phyloP scores from a whole-genome alignment of 2,329 filamentous ascomycete species.

The Emericellopsis cladophorae region DNA sequence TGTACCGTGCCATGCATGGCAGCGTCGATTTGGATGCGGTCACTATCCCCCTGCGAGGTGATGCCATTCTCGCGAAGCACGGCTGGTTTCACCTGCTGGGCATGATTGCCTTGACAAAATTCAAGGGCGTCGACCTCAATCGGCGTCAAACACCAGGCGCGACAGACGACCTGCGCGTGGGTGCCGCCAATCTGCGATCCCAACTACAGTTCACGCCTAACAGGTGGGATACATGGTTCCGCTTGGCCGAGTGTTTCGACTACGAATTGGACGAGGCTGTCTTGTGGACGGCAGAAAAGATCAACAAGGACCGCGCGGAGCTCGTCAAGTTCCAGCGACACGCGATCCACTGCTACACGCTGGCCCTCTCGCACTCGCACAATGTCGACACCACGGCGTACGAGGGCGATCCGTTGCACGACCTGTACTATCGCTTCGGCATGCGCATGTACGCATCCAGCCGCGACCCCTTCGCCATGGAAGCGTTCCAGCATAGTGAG shows the following conservation, averaged over 20 bases:
- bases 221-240: conserved; percentile 85
- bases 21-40: conserved; percentile 62
- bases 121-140: conserved; percentile 54
- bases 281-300: conserved; percentile 80
- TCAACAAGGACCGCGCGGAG: conserved; percentile 71
- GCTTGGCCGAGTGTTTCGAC: conserved; percentile 77
- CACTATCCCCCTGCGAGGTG: conserved; percentile 37
- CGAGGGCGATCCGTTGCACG: conserved; percentile 40
- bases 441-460: conserved; percentile 51
- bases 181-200: conserved; percentile 65
- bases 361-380: conserved; percentile 44
- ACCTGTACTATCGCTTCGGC: conserved; percentile 47
- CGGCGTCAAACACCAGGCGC: conserved; percentile 68
- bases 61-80: conserved; percentile 62
- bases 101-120: conserved; percentile 78
- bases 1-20: conserved; percentile 74
- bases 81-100: conserved; percentile 91
- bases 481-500: conserved; percentile 43
- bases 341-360: conserved; percentile 69
- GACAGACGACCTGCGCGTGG: conserved; percentile 74
- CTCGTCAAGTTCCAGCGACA: conserved; percentile 64
- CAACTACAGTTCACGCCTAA: conserved; percentile 74
- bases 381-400: conserved; percentile 27
- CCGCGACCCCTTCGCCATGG: conserved; percentile 50
- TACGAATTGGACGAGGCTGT: conserved; percentile 79